These are phyloP conservation scores for Yamagishiella unicocca DNA, from an alignment of 139 green algal genomes.

Conservation along the genomic window DNA sequence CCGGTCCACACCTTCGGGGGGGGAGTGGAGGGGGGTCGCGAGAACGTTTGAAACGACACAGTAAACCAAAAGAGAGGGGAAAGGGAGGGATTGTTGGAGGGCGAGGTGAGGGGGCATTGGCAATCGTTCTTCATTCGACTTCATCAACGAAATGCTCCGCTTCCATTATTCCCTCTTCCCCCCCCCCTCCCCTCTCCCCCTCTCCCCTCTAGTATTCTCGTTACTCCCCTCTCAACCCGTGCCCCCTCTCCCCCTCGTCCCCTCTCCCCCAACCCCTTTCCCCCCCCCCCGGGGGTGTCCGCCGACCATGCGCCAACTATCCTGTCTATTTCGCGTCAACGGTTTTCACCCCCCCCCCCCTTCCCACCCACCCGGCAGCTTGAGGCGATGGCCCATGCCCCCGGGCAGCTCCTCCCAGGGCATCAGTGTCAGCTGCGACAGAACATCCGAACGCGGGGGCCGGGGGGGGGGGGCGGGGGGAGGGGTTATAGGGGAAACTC, in stretches of 20 bases:
- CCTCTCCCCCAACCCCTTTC: background rate
- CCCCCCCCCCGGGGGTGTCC: background rate
- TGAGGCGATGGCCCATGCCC: background rate
- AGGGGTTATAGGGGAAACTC: background rate
- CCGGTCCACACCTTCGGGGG: constrained; percentile 4
- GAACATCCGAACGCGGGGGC: too few species aligned
- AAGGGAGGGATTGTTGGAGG: background rate
- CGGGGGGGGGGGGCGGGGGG: constrained; percentile 8
- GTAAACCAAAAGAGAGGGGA: background rate
- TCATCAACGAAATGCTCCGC: too few species aligned
- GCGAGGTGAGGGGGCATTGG: background rate
- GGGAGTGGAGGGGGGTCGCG: background rate
- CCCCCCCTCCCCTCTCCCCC: too few species aligned
- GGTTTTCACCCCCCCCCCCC: background rate
- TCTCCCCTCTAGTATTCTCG: background rate
- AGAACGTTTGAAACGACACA: too few species aligned
- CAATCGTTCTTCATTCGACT: too few species aligned
- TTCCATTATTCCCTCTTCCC: background rate
- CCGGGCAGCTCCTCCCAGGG: constrained; percentile 20
- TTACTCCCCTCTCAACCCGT: background rate
- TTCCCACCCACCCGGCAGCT: constrained; percentile 33
- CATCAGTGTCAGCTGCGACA: constrained; percentile 48
- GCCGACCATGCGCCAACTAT: too few species aligned
- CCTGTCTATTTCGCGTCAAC: too few species aligned
- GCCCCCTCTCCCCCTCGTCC: background rate